Conservation (phyloP, 2,329 filamentous ascomycete species). For the Acephala macrosclerotiorum region DNA sequence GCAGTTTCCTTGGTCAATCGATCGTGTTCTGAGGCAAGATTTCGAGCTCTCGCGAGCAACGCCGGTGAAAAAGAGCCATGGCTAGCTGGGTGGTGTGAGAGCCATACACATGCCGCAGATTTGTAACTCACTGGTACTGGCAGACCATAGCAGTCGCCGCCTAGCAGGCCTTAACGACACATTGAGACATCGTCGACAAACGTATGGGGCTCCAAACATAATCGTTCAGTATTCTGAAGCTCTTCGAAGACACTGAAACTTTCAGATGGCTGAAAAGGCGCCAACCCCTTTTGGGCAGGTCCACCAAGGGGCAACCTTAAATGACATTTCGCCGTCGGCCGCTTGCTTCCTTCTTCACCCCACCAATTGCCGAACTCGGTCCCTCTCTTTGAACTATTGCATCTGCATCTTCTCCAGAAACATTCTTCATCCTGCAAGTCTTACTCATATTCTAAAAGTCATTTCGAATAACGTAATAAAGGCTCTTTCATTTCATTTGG, state of each 20-base stretch:
- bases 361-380: conserved; percentile 12
- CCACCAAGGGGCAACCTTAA: neutral
- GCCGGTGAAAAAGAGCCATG: conserved; percentile 53
- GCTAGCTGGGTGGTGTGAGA: conserved; percentile 36
- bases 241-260: conserved; percentile 20
- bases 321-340: conserved; percentile 5
- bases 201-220: conserved; percentile 55
- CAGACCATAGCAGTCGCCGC: conserved; percentile 46
- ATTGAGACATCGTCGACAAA: conserved; percentile 58
- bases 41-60: conserved; percentile 66
- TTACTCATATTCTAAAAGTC: conserved; percentile 1
- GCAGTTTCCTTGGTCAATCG: conserved; percentile 59
- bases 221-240: conserved; percentile 26
- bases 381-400: neutral
- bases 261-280: conserved; percentile 14
- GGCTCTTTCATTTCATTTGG: neutral
- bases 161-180: conserved; percentile 37
- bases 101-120: conserved; percentile 11
- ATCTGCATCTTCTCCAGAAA: neutral
- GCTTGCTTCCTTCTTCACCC: neutral
- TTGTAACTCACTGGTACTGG: conserved; percentile 52
- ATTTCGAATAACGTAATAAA: neutral
- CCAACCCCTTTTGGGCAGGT: conserved; percentile 17
- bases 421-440: conserved; percentile 1
- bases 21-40: conserved; percentile 64